Evolutionary conservation across 768 basidiomycete species (phyloP).

Genomic region (Pisolithus tinctorius): DNA sequence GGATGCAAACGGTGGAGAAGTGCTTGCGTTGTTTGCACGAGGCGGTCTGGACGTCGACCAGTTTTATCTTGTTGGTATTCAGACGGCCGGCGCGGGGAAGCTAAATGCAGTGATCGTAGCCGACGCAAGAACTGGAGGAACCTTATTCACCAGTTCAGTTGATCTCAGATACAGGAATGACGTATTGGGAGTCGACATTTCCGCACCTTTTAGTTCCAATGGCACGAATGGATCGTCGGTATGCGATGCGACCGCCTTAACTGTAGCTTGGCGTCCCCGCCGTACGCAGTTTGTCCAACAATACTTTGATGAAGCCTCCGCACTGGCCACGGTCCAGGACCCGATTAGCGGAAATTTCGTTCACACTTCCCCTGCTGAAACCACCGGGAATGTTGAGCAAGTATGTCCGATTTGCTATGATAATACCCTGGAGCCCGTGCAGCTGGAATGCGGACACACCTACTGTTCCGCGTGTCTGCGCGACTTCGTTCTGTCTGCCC

Average conservation of each 20-base stretch:
- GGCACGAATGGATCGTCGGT: neutral
- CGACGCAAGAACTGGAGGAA: slow-evolving; percentile 34
- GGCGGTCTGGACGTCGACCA: slow-evolving; percentile 33
- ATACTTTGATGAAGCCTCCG: neutral
- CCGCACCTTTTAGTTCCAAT: neutral
- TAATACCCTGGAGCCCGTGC: slow-evolving; percentile 34
- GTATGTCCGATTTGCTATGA: slow-evolving; percentile 54
- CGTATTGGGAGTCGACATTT: neutral
- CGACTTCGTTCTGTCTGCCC: slow-evolving; percentile 49
- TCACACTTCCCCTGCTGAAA: neutral
- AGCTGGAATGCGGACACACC: slow-evolving; percentile 54
- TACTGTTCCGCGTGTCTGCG: slow-evolving; percentile 61
- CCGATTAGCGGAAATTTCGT: neutral
- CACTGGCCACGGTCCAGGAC: neutral
- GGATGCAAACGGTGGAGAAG: slow-evolving; percentile 32
- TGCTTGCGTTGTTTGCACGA: slow-evolving; percentile 35
- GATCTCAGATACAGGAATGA: slow-evolving; percentile 40
- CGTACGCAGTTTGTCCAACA: neutral
- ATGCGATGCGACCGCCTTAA: neutral
- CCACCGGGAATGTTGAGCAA: neutral
- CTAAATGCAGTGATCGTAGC: slow-evolving; percentile 40
- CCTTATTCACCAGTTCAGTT: slow-evolving; percentile 38
- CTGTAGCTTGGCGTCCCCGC: neutral
- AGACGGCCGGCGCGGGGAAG: slow-evolving; percentile 19
- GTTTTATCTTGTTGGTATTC: slow-evolving; percentile 30